Evolutionary conservation across 176 grass and related monocot species (phyloP).

Genomic region (Oryza australiensis): DNA sequence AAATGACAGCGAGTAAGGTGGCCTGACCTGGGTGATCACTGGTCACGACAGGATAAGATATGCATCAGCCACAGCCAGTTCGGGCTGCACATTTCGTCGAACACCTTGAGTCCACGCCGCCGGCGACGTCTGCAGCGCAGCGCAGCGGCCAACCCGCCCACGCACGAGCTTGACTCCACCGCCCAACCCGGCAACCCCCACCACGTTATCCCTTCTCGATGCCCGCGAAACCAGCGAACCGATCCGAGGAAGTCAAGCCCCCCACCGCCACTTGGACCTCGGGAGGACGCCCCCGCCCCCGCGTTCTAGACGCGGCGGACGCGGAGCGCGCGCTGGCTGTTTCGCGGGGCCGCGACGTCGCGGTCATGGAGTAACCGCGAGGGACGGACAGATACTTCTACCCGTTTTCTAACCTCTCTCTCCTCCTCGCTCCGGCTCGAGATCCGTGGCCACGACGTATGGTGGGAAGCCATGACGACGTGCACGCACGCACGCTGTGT

Average conservation of each 20-base stretch:
- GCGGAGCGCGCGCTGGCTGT: too few relatives aligned
- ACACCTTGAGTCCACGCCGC: not conserved
- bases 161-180: not conserved
- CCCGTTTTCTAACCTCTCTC: not conserved
- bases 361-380: not conserved
- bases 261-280: not conserved
- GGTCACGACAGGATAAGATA: not conserved
- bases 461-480: not conserved
- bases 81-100: not conserved
- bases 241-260: not conserved
- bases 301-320: not conserved
- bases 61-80: not conserved
- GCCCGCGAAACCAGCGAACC: not conserved
- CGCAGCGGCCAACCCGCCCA: not conserved
- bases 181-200: too few relatives aligned
- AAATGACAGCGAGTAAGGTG: slow-evolving; percentile 6
- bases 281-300: not conserved
- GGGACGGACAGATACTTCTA: not conserved
- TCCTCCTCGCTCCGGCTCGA: not conserved
- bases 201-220: slow-evolving; percentile 26
- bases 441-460: not conserved
- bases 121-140: not conserved
- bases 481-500: too few relatives aligned
- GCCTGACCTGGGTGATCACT: not conserved
- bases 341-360: not conserved